Evolutionary conservation across 2,329 filamentous ascomycete genomes (phyloP), one percentile per base, ranked within the genome.

Genomic region (Apiospora malaysiana): DNA sequence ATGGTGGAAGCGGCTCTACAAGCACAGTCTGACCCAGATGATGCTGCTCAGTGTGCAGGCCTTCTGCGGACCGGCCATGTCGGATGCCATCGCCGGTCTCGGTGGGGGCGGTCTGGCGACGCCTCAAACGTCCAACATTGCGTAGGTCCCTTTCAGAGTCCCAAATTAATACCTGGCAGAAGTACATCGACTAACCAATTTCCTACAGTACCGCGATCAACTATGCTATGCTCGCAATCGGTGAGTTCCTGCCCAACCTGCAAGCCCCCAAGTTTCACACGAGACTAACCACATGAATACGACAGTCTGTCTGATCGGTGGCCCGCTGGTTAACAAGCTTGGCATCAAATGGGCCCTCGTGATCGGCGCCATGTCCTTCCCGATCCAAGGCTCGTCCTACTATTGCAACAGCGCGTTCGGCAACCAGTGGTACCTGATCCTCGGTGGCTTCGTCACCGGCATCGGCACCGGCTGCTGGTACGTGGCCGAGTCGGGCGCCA

Each of bases 371-470:
- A 76, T 77, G 71, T 79, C 79, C 2, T 85, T 85, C 56, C 84
- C 84, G 9, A 84, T 85, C 45, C 79, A 80, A 25, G 84, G 84
- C 4, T 85, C 84, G 0, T 82, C 83, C 12, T 85, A 85, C 72
- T 85, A 85, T 73, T 83, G 82, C 75, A 85, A 85, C 59, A 84
- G 82, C 76, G 85, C 85, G 73, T 85, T 83, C 71, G 84, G 84
- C 5, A 85, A 80, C 56, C 83, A 85, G 75, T 85, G 83, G 83
- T 83, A 82, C 68, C 80, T 83, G n/a, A 82, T 83, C 65, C 75
- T 83, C 8, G 80, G 80, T 10, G 81, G 81, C 49, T 79, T 79
- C 67, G 75, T 83, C 47, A 78, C 77, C 18, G 82, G 82, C 1
- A 77, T 82, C 12, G 82, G 82, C 5, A 83, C 81, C 8, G 84